Evolutionary conservation across 1,284 basidiomycete species (phyloP), one percentile per base, ranked within the genome.

Genomic region (Takashimella koratensis): DNA sequence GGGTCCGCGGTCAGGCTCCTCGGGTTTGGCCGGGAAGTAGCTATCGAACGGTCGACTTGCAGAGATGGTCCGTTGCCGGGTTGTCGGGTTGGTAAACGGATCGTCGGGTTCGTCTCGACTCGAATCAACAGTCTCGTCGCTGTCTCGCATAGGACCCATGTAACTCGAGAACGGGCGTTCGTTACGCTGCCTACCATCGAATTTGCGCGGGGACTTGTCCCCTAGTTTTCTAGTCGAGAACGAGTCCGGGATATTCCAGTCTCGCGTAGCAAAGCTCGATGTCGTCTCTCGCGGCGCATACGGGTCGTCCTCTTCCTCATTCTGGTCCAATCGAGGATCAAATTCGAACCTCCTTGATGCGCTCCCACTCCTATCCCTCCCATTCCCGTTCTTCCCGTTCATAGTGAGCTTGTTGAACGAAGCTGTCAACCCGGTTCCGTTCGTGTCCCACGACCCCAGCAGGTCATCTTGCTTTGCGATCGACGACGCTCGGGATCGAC

Each of bases 401-500:
- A 45, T 22, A 3, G 50, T 54, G 21, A 67, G 23, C 10, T 51
- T 46, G 13, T 49, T 51, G 49, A 74, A 73, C 6, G 58, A 58
- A 3, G 68, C 58, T 0, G 68, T 67, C 12, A 76, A 54, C 5
- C 63, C 67, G 8, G 61, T 60, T 5, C 60, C 65, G 30, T 68
- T 59, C 1, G 62, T 52, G 16, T 64, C 63, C 71, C 67, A 72
- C 5, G 54, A 58, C 12, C 69, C 68, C 13, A 73, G 52, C 45
- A 72, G 56, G 51, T 71, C 70, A 24, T 58, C 52, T 43, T 48
- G 49, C 11, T 21, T 23, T 4, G 51, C 56, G 43, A 42, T 59
- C 41, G 64, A 65, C 11, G 62, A 56, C 39, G 56, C 55, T 27
- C 64, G 51, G 16, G 64, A 62, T 42, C 66, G 8, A 43, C 42